Base-by-base conservation (phyloP, 2,329 filamentous ascomycete species). In the Cladophialophora carrionii region DNA sequence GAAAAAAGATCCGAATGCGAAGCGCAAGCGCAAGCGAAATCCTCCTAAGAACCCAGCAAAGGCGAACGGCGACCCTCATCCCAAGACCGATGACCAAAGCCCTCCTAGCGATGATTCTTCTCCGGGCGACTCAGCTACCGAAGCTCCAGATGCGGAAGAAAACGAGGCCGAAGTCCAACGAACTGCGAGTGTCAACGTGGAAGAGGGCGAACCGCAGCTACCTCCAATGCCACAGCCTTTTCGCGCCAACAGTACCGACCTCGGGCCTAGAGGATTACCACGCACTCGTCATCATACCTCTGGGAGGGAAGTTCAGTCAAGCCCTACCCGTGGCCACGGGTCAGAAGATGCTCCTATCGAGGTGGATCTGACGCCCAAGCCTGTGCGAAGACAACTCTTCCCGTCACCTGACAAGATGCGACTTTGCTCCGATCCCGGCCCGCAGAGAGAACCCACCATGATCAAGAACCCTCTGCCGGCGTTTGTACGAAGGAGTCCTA, bases 221-320 rank as follows among this genome's bases (percentile, higher is more conserved):
- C 74, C 75, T 24, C 72, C 71, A 12, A 74, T 76, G 20, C 74
- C 74, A 22, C 78, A 78, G 66, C 77, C 79, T 57, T 74, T 78
- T 55, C 78, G 84, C 57, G 78, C 79, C 17, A 82, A 78, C 66
- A 83, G 81, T 66, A 76, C 81, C 56, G 82, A 84, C 65, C 77
- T 78, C 41, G 63, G 64, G 12, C 61, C 62, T 4, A 56, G 62
- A 48, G 68, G 63, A 6, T 37, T 69, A 31, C 67, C 61, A 22
- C 52, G 64, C 8, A 61, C 37, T 10, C 62, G 57, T 31, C 59
- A 63, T 29, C 67, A 59, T 56, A 34, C 51, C 9, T 8, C 75
- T 85, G 51, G 77, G 79, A 65, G 80, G 83, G 84, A 84, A 52
- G 84, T 87, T 32, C 84, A 87, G 70, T 88, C 86, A 4, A 88